Base-by-base conservation (phyloP, 768 basidiomycete species). In the Saitozyma podzolica region DNA sequence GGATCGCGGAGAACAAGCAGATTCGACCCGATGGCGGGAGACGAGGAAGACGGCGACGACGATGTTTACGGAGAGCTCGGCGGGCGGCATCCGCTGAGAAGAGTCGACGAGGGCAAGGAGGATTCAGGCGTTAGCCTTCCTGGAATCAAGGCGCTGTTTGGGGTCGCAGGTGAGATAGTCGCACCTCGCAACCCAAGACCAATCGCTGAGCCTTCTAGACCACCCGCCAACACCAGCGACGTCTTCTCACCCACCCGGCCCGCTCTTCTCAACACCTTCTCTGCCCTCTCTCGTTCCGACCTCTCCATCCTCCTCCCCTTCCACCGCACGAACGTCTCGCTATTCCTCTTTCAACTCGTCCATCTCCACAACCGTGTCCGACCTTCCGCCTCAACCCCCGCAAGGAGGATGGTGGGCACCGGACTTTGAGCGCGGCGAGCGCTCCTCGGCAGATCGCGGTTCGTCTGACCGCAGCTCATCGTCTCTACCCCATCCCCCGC, bases 71-170 rank as follows among this genome's bases (percentile, higher is more conserved):
- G 65, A 9, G 74, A 73, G 37, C 50, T 73, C 9, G 71, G 71
- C 17, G 47, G 55, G 29, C 57, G 65, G 45, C 74, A 72, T 61
- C 74, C 71, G 10, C 60, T 73, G 40, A 48, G 71, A 14, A 62
- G 67, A 53, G 66, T 72, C 20, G 74, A 76, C 45, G 65, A 67
- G 20, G 61, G 56, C 37, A 48, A 9, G 11, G 50, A 45, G n/a
- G 19, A 43, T 29, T 58, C 58, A 17, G 50, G 52, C 3, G 50
- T 73, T 29, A 77, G 68, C 47, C 51, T 79, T 40, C 78, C 78
- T 6, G 70, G 76, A 8, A 67, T 79, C 49, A 74, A 75, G 57
- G 57, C 69, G 14, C 51, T 79, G 7, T 76, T 79, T 49, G 74
- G 72, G 16, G 52, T 63, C 41, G 58, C 56, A 48, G 64, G 68